phyloP scores from a whole-genome alignment of 768 basidiomycete species.

The Psilocybe cubensis region DNA sequence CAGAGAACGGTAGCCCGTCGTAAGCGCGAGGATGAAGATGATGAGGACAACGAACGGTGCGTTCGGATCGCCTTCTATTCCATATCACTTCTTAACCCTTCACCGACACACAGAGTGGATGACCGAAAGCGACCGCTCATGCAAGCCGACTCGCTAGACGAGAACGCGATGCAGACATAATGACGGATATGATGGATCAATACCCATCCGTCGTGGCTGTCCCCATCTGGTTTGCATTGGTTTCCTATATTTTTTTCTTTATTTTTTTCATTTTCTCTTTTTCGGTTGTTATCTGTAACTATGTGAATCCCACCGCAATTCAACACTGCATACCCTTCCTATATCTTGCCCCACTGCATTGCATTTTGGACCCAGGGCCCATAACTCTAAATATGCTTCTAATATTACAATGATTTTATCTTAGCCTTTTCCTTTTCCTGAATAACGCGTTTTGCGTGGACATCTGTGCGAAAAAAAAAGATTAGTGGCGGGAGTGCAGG shows the following conservation, averaged over 20 bases:
- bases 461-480: conserved; percentile 48
- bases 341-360: conserved; percentile 11
- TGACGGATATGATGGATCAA: too few relatives aligned
- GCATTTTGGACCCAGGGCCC: conserved; percentile 10
- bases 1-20: conserved; percentile 54
- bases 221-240: not conserved
- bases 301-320: conserved; percentile 5
- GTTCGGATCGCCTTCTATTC: conserved; percentile 3
- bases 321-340: conserved; percentile 17
- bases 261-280: conserved; percentile 4
- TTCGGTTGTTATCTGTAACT: conserved; percentile 9
- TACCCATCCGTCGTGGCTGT: not conserved
- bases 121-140: conserved; percentile 52
- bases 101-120: conserved; percentile 37
- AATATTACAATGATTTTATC: conserved; percentile 72
- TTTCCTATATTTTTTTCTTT: conserved; percentile 4
- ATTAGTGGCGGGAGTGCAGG: conserved; percentile 6
- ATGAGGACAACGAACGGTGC: conserved; percentile 51
- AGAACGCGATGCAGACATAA: conserved; percentile 58
- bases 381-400: conserved; percentile 23
- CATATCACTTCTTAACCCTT: not conserved
- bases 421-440: conserved; percentile 85
- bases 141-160: conserved; percentile 35
- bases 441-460: conserved; percentile 79
- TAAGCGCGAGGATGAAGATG: conserved; percentile 78